Percentiles rank a stretch among this genome's conserved stretches.
Conservation (phyloP, 2,329 filamentous ascomycete genomes). For the Ceratocystis harringtonii region DNA sequence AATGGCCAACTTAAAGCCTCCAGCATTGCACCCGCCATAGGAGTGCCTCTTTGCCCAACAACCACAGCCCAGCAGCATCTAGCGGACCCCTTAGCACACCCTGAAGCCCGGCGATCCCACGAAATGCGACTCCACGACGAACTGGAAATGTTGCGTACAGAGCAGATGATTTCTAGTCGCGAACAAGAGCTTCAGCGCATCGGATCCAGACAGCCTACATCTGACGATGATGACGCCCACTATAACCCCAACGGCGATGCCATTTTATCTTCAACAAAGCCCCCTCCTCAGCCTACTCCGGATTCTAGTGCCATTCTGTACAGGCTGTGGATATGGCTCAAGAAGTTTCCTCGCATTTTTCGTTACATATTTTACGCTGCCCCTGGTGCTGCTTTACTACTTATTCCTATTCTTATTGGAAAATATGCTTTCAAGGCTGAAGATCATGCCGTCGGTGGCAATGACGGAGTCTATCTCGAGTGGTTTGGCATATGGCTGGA, state of each 20-base stretch:
- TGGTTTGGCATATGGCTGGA: constrained; percentile 97
- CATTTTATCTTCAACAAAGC: constrained; percentile 11
- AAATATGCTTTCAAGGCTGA: constrained; percentile 27
- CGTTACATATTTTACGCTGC: constrained; percentile 36
- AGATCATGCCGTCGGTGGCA: constrained; percentile 38
- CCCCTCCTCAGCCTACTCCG: constrained; percentile 14
- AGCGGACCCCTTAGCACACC: not conserved
- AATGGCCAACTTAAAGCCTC: constrained; percentile 5
- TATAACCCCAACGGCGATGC: constrained; percentile 11
- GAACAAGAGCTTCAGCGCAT: constrained; percentile 10
- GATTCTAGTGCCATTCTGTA: constrained; percentile 24
- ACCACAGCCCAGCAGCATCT: constrained; percentile 4
- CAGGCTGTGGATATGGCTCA: constrained; percentile 31
- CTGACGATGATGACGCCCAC: constrained; percentile 22
- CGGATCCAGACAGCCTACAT: constrained; percentile 12
- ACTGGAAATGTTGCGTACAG: constrained; percentile 34
- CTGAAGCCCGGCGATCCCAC: constrained; percentile 11
- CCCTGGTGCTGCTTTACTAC: constrained; percentile 31
- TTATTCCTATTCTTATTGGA: constrained; percentile 34
- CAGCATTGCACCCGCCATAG: not conserved
- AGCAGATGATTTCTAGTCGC: constrained; percentile 32
- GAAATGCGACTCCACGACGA: constrained; percentile 31
- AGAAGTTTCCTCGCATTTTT: constrained; percentile 35
- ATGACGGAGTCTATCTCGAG: constrained; percentile 61
- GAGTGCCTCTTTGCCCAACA: constrained; percentile 11